phyloP scores from a whole-genome alignment of 1,284 basidiomycete species.

The Boletus smithii region DNA sequence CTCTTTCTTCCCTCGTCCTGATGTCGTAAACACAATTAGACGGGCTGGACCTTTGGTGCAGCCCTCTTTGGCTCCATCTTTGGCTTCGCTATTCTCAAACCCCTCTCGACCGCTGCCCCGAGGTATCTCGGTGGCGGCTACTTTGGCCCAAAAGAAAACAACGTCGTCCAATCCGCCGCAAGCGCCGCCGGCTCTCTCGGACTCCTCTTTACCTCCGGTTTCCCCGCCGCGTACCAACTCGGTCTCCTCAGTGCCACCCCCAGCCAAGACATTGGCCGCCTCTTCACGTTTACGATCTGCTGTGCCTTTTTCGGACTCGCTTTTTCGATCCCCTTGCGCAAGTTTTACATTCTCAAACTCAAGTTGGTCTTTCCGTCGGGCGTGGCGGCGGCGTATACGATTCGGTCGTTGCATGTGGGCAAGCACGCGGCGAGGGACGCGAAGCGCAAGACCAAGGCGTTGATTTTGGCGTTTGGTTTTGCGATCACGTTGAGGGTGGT shows the following conservation, averaged over 20 bases:
- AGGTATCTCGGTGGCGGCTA: slow-evolving; percentile 52
- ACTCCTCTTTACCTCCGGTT: slow-evolving; percentile 41
- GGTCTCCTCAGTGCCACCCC: slow-evolving; percentile 39
- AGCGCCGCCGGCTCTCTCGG: slow-evolving; percentile 55
- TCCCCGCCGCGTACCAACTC: slow-evolving; percentile 67
- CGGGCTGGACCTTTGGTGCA: slow-evolving; percentile 65
- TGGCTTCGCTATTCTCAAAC: slow-evolving; percentile 58
- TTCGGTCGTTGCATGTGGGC: slow-evolving; percentile 59
- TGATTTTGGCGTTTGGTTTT: slow-evolving; percentile 30
- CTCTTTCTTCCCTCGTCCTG: background rate
- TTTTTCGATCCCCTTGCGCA: slow-evolving; percentile 49
- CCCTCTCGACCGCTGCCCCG: slow-evolving; percentile 49
- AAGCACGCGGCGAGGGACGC: slow-evolving; percentile 48
- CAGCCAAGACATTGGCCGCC: slow-evolving; percentile 47
- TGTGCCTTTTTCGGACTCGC: slow-evolving; percentile 47
- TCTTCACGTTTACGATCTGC: slow-evolving; percentile 52
- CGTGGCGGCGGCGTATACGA: slow-evolving; percentile 67
- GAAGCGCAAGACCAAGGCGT: slow-evolving; percentile 55
- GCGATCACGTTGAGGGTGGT: slow-evolving; percentile 56
- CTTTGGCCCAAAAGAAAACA: slow-evolving; percentile 69
- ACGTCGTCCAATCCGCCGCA: slow-evolving; percentile 17
- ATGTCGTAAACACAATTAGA: slow-evolving; percentile 27
- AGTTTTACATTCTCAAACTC: slow-evolving; percentile 66
- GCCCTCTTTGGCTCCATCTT: slow-evolving; percentile 51
- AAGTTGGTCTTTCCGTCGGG: slow-evolving; percentile 69